These are phyloP conservation scores for Collybia sordida DNA, from an alignment of 768 basidiomycete species.

Conservation along the genomic window DNA sequence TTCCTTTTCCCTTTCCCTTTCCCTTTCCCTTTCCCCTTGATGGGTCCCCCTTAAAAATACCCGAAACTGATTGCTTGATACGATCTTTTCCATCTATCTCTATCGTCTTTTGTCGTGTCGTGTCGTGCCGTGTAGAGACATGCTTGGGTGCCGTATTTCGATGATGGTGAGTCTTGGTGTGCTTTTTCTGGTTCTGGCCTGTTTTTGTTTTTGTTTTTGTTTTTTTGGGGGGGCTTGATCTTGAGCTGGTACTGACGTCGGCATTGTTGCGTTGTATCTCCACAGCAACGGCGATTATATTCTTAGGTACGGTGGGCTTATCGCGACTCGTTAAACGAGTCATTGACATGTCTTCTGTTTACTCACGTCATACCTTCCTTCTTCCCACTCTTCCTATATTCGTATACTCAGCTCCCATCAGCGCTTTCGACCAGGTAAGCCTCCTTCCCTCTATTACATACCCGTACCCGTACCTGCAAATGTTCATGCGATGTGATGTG, in stretches of 20 bases:
- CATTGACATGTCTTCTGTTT: neutral
- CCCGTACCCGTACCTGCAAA: neutral
- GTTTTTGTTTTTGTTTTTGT: constrained; percentile 8
- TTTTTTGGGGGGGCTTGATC: constrained; percentile 2
- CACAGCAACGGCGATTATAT: constrained; percentile 80
- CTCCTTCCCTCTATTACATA: neutral
- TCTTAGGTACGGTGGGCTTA: constrained; percentile 41
- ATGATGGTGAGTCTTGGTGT: constrained; percentile 63
- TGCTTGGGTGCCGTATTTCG: constrained; percentile 84
- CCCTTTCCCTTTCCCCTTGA: too few relatives aligned
- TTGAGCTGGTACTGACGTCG: neutral
- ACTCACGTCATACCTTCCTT: neutral
- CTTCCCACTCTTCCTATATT: neutral
- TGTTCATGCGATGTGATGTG: constrained; percentile 1
- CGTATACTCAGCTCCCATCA: constrained; percentile 60
- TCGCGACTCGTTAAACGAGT: too few relatives aligned
- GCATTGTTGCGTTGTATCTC: too few relatives aligned
- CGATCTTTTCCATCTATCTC: too few relatives aligned
- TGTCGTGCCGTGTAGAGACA: constrained; percentile 66
- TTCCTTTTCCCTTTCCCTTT: too few relatives aligned
- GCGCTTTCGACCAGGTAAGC: constrained; percentile 81
- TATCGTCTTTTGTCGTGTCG: too few relatives aligned
- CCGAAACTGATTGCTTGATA: too few relatives aligned
- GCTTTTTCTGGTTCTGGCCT: constrained; percentile 21
- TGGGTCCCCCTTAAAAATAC: too few relatives aligned